These are phyloP conservation scores for Porpolomopsis calyptriformis DNA, from an alignment of 768 basidiomycete species.

Conservation along the genomic window DNA sequence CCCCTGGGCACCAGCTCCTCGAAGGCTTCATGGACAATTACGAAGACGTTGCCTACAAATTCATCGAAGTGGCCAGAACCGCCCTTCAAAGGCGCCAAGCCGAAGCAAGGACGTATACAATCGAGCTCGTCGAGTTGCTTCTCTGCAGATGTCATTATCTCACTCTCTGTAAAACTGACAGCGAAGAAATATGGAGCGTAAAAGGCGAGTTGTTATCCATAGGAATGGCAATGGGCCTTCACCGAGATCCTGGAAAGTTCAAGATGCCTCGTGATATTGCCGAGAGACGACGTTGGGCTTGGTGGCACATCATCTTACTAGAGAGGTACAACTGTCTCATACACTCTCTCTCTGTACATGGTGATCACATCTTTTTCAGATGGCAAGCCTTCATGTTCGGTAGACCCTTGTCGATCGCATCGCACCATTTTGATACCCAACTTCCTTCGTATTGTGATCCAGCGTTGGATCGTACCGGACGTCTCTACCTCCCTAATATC, in stretches of 20 bases:
- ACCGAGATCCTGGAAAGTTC: conserved; percentile 78
- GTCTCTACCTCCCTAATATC: conserved; percentile 64
- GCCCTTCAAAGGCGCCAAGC: conserved; percentile 53
- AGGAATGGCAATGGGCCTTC: conserved; percentile 73
- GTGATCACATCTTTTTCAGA: conserved; percentile 25
- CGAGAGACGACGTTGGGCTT: conserved; percentile 77
- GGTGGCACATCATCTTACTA: conserved; percentile 80
- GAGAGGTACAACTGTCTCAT: conserved; percentile 45
- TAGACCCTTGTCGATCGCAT: conserved; percentile 61
- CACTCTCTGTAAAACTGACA: conserved; percentile 61
- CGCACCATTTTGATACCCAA: conserved; percentile 77
- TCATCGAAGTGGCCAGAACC: conserved; percentile 57
- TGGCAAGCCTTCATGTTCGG: conserved; percentile 89
- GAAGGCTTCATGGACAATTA: conserved; percentile 39
- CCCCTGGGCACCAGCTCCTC: conserved; percentile 51
- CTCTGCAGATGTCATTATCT: conserved; percentile 65
- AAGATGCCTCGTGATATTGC: conserved; percentile 57
- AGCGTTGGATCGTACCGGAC: conserved; percentile 48
- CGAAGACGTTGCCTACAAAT: conserved; percentile 53
- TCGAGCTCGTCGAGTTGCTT: conserved; percentile 69
- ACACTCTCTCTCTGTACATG: neutral
- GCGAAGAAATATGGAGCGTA: conserved; percentile 73
- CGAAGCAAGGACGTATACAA: conserved; percentile 48
- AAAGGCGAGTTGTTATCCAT: conserved; percentile 65
- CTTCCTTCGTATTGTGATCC: conserved; percentile 62